These are phyloP conservation scores for Lentinus tigrinus DNA, from an alignment of 768 basidiomycete species.

Conservation along the genomic window DNA sequence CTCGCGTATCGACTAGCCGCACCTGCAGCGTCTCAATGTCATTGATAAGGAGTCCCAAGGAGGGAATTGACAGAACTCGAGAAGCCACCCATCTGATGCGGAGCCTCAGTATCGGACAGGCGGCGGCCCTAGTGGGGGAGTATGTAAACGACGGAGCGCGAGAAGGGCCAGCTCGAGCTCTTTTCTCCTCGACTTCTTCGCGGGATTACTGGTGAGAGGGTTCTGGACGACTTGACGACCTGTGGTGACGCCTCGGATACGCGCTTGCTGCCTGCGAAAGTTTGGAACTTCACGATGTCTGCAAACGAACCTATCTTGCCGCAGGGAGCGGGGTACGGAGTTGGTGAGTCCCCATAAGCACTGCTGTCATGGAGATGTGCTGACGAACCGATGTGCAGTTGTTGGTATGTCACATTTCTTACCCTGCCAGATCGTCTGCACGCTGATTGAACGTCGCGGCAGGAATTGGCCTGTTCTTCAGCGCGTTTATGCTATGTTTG, in stretches of 20 bases:
- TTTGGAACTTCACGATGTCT: slow-evolving; percentile 15
- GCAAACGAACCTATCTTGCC: slow-evolving; percentile 50
- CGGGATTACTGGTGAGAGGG: not conserved
- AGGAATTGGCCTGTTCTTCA: slow-evolving; percentile 90
- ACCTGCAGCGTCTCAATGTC: not conserved
- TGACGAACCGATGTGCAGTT: slow-evolving; percentile 32
- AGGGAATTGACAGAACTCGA: not conserved
- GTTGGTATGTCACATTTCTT: slow-evolving; percentile 41
- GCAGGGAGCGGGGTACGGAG: slow-evolving; percentile 85
- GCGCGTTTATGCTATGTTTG: slow-evolving; percentile 73
- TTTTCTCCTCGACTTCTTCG: slow-evolving; percentile 9
- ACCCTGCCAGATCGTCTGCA: not conserved
- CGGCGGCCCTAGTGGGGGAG: not conserved
- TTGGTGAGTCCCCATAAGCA: slow-evolving; percentile 41
- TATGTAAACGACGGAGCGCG: not conserved
- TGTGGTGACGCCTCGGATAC: not conserved
- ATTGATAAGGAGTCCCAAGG: not conserved
- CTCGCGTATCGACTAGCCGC: not conserved
- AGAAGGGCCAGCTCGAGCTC: not conserved
- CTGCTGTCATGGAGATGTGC: not conserved
- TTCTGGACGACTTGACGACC: not conserved
- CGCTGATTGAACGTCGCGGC: not conserved
- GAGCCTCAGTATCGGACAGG: not conserved
- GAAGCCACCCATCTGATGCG: not conserved
- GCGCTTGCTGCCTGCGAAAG: not conserved